Conservation (phyloP, 768 basidiomycete species). For the Tulasnella sp. region DNA sequence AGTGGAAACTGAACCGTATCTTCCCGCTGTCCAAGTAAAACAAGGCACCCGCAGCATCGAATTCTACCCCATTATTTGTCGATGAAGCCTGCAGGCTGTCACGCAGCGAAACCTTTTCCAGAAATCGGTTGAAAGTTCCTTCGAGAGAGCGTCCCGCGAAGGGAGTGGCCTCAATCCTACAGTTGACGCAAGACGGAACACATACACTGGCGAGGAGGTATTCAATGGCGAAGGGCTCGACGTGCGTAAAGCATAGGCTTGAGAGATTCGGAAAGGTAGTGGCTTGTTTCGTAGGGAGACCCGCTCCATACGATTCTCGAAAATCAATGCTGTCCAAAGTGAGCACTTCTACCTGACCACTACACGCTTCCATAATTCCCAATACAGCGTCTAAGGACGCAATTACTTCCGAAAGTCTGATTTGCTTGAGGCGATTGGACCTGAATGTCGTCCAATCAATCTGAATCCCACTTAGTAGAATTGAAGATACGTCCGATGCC, state of each 20-base stretch:
- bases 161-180: neutral
- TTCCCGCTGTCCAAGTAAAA: neutral
- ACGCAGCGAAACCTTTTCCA: neutral
- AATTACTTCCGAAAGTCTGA: neutral
- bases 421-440: neutral
- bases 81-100: neutral
- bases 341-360: neutral
- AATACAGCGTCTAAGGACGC: neutral
- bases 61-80: neutral
- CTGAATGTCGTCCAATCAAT: neutral
- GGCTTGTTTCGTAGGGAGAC: neutral
- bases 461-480: neutral
- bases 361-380: neutral
- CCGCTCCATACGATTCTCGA: neutral
- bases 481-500: neutral
- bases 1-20: neutral
- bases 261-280: neutral
- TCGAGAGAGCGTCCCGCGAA: neutral
- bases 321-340: neutral
- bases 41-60: neutral
- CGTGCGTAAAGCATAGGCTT: neutral
- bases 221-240: conserved; percentile 1
- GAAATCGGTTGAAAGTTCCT: neutral
- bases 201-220: neutral
- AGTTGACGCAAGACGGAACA: neutral